phyloP scores from a whole-genome alignment of 129 eudicot species.

The Tagetes erecta region DNA sequence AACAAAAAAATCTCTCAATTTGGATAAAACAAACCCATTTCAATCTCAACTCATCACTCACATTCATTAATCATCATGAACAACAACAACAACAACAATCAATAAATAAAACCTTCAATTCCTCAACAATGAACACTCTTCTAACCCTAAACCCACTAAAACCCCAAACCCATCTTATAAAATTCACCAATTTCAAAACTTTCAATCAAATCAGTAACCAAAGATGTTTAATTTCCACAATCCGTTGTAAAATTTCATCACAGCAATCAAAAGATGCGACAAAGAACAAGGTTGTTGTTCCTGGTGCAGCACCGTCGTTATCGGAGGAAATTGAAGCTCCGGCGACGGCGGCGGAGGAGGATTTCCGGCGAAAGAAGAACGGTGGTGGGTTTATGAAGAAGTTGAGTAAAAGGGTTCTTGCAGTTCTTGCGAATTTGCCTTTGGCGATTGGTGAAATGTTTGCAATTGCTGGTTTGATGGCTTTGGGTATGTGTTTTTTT shows the following conservation, averaged over 20 bases:
- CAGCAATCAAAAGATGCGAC: conserved; percentile 36
- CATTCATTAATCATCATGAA: neutral
- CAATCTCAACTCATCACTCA: neutral
- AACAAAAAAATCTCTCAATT: neutral
- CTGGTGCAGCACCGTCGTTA: conserved; percentile 66
- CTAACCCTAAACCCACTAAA: conserved; percentile 35
- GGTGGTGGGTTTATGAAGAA: conserved; percentile 39
- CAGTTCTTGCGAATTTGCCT: conserved; percentile 81
- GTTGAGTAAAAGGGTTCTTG: conserved; percentile 47
- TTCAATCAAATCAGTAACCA: conserved; percentile 16
- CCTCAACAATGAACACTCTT: conserved; percentile 44
- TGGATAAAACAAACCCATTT: conserved; percentile 29
- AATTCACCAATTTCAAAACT: conserved; percentile 22
- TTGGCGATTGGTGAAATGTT: conserved; percentile 90
- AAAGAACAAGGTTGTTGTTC: conserved; percentile 45
- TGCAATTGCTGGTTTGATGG: conserved; percentile 82
- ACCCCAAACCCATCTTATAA: conserved; percentile 33
- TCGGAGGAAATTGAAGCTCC: conserved; percentile 38
- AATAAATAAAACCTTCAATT: conserved; percentile 15
- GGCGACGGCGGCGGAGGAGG: conserved; percentile 16
- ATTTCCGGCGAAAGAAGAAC: conserved; percentile 32
- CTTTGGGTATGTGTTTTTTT: conserved; percentile 56
- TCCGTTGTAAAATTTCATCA: conserved; percentile 47
- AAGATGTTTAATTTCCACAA: conserved; percentile 20
- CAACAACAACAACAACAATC: neutral